Percentiles rank a stretch among this genome's conserved stretches.
Conservation (phyloP, 208 protist species). For the Leishmania lainsoni region DNA sequence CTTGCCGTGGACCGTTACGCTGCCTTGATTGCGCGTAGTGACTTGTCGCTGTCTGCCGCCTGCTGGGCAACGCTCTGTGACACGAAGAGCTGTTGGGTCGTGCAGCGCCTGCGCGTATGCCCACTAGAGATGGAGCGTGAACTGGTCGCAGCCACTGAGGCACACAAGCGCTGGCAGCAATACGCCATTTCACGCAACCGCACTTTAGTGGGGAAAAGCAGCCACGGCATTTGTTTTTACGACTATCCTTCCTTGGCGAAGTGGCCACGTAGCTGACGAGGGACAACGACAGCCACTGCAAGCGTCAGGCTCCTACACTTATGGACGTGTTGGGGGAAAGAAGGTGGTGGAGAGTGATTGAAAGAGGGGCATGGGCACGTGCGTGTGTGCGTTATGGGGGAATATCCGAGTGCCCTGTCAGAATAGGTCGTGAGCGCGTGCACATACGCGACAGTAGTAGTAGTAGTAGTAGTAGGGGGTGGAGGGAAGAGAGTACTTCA, state of each 20-base stretch:
- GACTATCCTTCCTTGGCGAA: slow-evolving; percentile 26
- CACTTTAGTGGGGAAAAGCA: slow-evolving; percentile 39
- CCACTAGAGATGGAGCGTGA: slow-evolving; percentile 68
- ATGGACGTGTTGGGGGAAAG: neutral
- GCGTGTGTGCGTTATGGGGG: neutral
- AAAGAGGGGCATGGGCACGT: neutral
- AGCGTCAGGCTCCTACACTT: neutral
- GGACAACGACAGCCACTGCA: neutral
- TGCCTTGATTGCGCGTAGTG: slow-evolving; percentile 58
- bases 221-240: slow-evolving; percentile 18
- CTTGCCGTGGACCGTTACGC: slow-evolving; percentile 66
- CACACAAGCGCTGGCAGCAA: slow-evolving; percentile 44
- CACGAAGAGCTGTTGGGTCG: slow-evolving; percentile 29
- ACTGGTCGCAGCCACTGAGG: slow-evolving; percentile 50
- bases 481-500: neutral
- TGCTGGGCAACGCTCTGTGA: slow-evolving; percentile 72
- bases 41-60: slow-evolving; percentile 62
- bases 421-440: neutral
- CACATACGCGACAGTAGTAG: neutral
- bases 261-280: neutral
- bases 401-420: neutral
- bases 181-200: slow-evolving; percentile 10
- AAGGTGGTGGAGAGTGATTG: neutral
- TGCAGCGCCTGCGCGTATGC: slow-evolving; percentile 37
- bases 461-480: neutral